phyloP scores from a whole-genome alignment of 305 asterid genomes.

The Ajuga reptans region DNA sequence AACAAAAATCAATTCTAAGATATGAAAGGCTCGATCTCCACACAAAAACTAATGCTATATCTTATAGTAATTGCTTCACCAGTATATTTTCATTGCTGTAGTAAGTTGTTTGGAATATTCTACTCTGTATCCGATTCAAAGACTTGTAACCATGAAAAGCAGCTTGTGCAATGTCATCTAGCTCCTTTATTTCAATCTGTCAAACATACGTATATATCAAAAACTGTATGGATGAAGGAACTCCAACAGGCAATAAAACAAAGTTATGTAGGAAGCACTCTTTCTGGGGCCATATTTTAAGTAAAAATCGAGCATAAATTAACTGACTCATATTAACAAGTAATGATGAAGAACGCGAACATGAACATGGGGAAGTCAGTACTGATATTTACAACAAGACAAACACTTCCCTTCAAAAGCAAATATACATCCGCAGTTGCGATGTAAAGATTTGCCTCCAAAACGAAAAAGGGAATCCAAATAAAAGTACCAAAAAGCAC shows the following conservation, averaged over 20 bases:
- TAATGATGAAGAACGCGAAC: background rate
- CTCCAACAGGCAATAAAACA: constrained; percentile 4
- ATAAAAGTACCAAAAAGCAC: background rate
- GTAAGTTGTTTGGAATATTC: constrained; percentile 81
- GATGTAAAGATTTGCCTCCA: background rate
- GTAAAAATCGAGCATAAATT: background rate
- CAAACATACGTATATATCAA: constrained; percentile 21
- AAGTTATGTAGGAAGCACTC: background rate
- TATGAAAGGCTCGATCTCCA: constrained; percentile 17
- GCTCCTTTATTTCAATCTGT: constrained; percentile 92
- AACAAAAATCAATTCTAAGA: constrained; percentile 24
- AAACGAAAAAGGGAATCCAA: background rate
- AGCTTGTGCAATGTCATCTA: constrained; percentile 92
- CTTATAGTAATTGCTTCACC: constrained; percentile 36
- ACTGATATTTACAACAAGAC: background rate
- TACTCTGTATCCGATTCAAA: constrained; percentile 92
- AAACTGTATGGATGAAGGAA: constrained; percentile 17
- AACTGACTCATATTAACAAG: background rate
- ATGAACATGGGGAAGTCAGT: constrained; percentile 4
- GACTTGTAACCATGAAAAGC: constrained; percentile 95
- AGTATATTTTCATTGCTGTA: constrained; percentile 77
- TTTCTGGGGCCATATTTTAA: background rate
- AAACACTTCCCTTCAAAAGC: background rate
- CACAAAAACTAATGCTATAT: background rate
- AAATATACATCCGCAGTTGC: background rate